phyloP scores from a whole-genome alignment of 2,329 filamentous ascomycete species.

The Huntiella omanensis region DNA sequence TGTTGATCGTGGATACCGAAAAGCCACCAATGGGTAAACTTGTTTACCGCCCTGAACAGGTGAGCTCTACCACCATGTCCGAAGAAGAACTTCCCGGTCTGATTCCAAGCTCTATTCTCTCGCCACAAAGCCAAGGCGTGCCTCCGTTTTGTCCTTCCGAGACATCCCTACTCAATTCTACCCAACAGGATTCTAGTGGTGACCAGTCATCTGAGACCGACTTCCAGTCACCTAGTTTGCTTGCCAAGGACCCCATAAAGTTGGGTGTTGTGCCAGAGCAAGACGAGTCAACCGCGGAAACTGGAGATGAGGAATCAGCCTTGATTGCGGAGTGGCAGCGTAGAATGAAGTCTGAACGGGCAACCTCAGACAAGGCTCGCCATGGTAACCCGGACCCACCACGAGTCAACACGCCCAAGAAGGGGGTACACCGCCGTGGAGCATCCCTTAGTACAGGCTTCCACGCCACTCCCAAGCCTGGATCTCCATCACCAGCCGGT shows the following conservation, averaged over 20 bases:
- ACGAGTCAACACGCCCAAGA: background rate
- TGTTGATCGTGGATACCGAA: conserved; percentile 49
- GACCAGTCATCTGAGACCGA: conserved; percentile 2
- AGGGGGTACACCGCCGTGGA: background rate
- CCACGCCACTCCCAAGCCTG: background rate
- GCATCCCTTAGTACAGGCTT: conserved; percentile 5
- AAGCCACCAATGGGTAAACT: conserved; percentile 26
- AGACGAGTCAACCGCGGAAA: conserved; percentile 5
- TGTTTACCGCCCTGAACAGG: conserved; percentile 14
- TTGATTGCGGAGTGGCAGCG: conserved; percentile 5
- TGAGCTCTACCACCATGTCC: background rate
- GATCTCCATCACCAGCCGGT: background rate
- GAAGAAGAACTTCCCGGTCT: conserved; percentile 6
- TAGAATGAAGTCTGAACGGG: background rate
- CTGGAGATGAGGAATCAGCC: conserved; percentile 3
- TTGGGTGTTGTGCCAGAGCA: conserved; percentile 10
- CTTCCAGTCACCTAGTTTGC: conserved; percentile 2
- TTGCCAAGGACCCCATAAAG: conserved; percentile 7
- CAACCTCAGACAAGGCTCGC: background rate
- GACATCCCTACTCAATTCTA: background rate
- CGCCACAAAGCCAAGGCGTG: background rate
- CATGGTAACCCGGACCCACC: background rate
- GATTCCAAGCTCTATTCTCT: conserved; percentile 5
- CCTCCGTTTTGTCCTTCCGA: background rate
- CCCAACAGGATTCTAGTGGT: background rate